Percentiles rank a stretch among this genome's conserved stretches.
These are phyloP conservation scores for Fusarium tuaranense DNA, from an alignment of 2,329 filamentous ascomycete genomes.

Conservation along the genomic window DNA sequence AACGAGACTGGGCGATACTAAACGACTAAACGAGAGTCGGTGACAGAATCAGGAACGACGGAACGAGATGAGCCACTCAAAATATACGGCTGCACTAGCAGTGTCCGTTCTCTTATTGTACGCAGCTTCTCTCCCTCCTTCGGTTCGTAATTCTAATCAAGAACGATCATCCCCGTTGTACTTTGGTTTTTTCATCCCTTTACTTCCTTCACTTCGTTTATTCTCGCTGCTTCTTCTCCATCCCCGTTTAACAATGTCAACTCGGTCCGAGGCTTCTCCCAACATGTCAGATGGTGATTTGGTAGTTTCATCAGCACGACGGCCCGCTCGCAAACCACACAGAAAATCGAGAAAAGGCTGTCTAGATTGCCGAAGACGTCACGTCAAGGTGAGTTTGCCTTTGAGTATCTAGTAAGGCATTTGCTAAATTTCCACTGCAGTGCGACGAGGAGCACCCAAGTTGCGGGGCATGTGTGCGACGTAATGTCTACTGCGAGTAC, in stretches of 20 bases:
- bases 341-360: background rate
- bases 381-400: background rate
- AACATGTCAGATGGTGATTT: background rate
- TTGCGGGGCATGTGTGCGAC: background rate
- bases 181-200: background rate
- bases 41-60: no score
- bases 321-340: background rate
- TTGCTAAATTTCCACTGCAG: background rate
- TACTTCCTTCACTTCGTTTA: background rate
- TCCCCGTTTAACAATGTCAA: background rate
- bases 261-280: background rate
- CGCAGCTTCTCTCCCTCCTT: background rate
- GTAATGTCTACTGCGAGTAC: background rate
- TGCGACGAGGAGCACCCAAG: background rate
- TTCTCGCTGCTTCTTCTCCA: background rate
- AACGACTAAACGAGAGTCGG: background rate
- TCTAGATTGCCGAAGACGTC: background rate
- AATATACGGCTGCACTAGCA: background rate
- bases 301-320: background rate
- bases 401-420: fast-evolving
- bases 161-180: background rate
- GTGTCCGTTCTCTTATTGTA: background rate
- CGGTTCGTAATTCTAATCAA: background rate
- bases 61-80: background rate
- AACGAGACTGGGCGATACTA: background rate